Evolutionary conservation across 768 basidiomycete species (phyloP).

Genomic region (Psilocybe azurescens): DNA sequence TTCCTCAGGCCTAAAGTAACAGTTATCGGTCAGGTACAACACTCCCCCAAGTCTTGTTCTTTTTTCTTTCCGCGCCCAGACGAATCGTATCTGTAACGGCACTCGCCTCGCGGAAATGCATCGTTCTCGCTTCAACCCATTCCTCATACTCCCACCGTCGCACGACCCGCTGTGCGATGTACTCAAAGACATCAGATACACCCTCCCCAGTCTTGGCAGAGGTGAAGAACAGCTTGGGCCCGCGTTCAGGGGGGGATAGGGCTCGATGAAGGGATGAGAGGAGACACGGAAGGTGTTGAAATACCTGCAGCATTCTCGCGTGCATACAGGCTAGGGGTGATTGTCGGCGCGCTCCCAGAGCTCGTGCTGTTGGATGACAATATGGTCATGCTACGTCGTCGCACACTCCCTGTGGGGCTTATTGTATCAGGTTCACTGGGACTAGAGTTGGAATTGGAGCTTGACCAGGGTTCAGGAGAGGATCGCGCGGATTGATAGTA

Average conservation of each 20-base stretch:
- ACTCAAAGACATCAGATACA: slow-evolving; percentile 77
- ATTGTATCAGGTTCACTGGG: background rate
- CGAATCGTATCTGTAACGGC: slow-evolving; percentile 10
- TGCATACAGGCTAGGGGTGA: slow-evolving; percentile 64
- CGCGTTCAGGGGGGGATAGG: slow-evolving; percentile 48
- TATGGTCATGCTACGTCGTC: slow-evolving; percentile 32
- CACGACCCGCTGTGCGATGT: slow-evolving; percentile 69
- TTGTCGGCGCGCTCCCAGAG: slow-evolving; percentile 55
- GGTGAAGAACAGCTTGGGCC: slow-evolving; percentile 74
- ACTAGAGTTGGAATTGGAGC: background rate
- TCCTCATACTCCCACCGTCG: slow-evolving; percentile 73
- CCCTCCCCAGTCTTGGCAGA: slow-evolving; percentile 82
- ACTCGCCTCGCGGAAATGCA: slow-evolving; percentile 29
- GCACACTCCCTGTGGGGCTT: slow-evolving; percentile 21
- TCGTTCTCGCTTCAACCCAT: slow-evolving; percentile 43
- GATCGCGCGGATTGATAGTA: slow-evolving; percentile 66
- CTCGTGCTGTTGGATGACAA: slow-evolving; percentile 42
- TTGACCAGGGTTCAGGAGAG: slow-evolving; percentile 47
- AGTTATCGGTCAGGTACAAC: background rate
- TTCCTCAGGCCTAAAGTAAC: too few species aligned
- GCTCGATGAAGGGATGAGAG: slow-evolving; percentile 4
- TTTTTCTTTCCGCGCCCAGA: slow-evolving; percentile 5
- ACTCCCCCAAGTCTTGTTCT: slow-evolving; percentile 7
- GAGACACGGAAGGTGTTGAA: slow-evolving; percentile 21
- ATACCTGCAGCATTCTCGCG: slow-evolving; percentile 29